Evolutionary conservation across 352 stramenopile species (phyloP), one percentile per base, ranked within the genome.

Genomic region (Globisporangium nodosum): DNA sequence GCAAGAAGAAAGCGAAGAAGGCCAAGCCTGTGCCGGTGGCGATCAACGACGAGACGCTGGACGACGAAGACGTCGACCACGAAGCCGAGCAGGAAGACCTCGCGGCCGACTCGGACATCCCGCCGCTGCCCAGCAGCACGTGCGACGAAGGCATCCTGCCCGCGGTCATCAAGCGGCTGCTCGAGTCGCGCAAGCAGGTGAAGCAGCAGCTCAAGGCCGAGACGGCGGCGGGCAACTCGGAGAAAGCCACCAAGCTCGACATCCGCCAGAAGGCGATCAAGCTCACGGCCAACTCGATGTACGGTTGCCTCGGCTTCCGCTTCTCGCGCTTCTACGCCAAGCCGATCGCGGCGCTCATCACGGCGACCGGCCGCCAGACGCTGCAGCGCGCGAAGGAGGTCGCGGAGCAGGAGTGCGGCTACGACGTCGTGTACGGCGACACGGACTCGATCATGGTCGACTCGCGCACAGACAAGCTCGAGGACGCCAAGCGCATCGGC

Each of bases 401-500:
- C 40, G 93, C 96, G 3, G 92, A 99, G 67, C 88, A 98, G 54
- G 85, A 97, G 61, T 96, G 98, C 61, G 96, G 96, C 33, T 94
- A 99, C 49, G 97, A 99, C 61, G 98, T 99, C 3, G 97, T 99
- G 54, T 99, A 99, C 68, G 98, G 98, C 72, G 98, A 99, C 80
- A 99, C 98, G n/a, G 98, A 99, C 78, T 99, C 92, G 48, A 99
- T 99, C 71, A 99, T 99, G 98, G 98, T 99, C 57, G 83, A 96
- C 68, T 95, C 85, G 37, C 85, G 90, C 39, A 98, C 93, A 42
- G 97, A 92, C 59, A 92, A 97, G 59, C 73, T 98, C 1, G 85
- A 90, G 9, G 90, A 97, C 48, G 97, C 97, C 0, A 96, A 97
- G 59, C 81, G 93, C 43, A 91, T 99, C 42, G 97, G 96, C 60